Conservation (phyloP, 176 grass and related monocot genomes). For the Cenchrus purpureus region DNA sequence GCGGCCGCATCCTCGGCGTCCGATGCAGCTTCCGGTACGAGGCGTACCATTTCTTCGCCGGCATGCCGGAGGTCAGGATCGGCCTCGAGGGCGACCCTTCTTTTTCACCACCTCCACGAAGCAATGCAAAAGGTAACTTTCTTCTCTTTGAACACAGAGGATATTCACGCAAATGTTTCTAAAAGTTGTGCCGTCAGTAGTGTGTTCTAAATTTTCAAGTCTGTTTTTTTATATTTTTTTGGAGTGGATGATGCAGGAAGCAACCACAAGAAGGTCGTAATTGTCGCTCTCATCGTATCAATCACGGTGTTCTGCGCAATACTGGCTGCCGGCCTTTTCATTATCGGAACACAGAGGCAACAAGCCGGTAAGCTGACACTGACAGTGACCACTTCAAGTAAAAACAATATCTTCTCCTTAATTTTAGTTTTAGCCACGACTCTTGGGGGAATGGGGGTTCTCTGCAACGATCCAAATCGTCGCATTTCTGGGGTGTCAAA, state of each 20-base stretch:
- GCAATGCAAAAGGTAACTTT: neutral
- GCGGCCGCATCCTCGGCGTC: constrained; percentile 51
- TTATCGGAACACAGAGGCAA: constrained; percentile 5
- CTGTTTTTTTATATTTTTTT: neutral
- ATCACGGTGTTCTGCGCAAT: constrained; percentile 37
- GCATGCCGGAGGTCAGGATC: constrained; percentile 52
- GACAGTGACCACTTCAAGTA: neutral
- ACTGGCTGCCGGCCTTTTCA: constrained; percentile 29
- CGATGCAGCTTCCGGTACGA: constrained; percentile 60
- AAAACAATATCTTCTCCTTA: neutral
- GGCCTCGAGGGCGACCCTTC: neutral
- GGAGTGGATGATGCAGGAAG: neutral
- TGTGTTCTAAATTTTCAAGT: neutral
- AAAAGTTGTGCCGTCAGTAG: neutral
- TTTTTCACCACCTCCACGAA: neutral
- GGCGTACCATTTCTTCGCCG: constrained; percentile 49
- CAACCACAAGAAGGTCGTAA: constrained; percentile 33
- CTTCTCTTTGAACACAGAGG: no score
- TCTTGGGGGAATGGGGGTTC: neutral
- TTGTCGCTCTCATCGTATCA: constrained; percentile 37
- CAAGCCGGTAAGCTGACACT: neutral
- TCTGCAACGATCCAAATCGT: neutral
- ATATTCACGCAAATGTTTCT: neutral
- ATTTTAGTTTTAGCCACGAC: neutral
- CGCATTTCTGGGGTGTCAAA: neutral